Evolutionary conservation across 1,139 yeast genomes (phyloP).

Genomic region (Yamadazyma aaseri): DNA sequence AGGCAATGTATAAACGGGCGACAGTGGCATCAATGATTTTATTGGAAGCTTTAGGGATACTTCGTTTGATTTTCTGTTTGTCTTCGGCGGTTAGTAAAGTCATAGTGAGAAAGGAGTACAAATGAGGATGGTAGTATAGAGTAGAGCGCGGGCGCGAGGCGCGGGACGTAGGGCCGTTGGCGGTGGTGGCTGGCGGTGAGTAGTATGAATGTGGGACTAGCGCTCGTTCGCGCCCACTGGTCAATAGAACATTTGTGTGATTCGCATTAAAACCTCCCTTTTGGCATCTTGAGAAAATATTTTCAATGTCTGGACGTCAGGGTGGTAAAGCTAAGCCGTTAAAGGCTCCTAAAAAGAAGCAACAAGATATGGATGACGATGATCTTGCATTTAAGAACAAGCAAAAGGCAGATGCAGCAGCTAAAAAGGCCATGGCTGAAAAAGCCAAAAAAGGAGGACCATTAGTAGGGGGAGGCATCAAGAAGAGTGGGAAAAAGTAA

Average conservation of each 20-base stretch:
- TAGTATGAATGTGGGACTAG: no score
- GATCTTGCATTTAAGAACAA: slow-evolving; percentile 88
- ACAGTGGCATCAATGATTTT: slow-evolving; percentile 89
- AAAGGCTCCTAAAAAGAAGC: slow-evolving; percentile 71
- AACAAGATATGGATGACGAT: slow-evolving; percentile 77
- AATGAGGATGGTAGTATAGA: no score
- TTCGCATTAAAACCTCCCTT: not conserved
- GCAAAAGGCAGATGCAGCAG: slow-evolving; percentile 93
- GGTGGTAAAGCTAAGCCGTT: slow-evolving; percentile 72
- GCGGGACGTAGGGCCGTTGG: not conserved
- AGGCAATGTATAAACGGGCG: slow-evolving; percentile 84
- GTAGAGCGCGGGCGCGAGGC: not conserved
- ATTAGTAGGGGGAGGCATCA: slow-evolving; percentile 89
- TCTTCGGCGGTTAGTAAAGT: slow-evolving; percentile 65
- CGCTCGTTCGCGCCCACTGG: no score
- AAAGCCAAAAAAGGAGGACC: slow-evolving; percentile 92
- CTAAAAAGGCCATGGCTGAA: slow-evolving; percentile 85
- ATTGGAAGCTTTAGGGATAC: slow-evolving; percentile 83
- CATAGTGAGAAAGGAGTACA: no score
- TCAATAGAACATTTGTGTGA: no score
- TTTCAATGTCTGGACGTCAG: slow-evolving; percentile 73
- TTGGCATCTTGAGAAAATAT: no score
- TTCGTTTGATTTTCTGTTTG: slow-evolving; percentile 84
- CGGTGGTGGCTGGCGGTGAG: no score
- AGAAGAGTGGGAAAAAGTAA: slow-evolving; percentile 72